Evolutionary conservation across 1,284 basidiomycete genomes (phyloP).

Genomic region (Laetiporus sulphureus): DNA sequence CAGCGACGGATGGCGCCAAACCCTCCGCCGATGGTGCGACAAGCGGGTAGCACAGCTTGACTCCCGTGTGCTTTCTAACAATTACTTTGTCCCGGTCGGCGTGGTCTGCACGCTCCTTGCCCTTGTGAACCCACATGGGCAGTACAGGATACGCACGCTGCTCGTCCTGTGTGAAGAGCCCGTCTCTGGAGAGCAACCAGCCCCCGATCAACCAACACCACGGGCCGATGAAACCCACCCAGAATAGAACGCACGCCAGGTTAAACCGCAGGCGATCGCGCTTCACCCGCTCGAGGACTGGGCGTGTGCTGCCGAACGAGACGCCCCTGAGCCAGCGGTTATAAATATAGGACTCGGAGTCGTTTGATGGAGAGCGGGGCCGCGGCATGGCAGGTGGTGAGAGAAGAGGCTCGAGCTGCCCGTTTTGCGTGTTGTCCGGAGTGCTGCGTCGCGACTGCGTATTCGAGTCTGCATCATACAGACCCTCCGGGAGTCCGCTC

Average conservation of each 20-base stretch:
- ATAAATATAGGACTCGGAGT: constrained; percentile 18
- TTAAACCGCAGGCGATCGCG: constrained; percentile 12
- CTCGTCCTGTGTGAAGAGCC: constrained; percentile 15
- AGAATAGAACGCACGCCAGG: constrained; percentile 54
- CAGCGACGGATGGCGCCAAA: constrained; percentile 16
- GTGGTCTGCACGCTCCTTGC: not conserved
- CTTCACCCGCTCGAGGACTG: constrained; percentile 10
- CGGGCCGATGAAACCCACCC: constrained; percentile 58
- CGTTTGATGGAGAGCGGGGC: constrained; percentile 8
- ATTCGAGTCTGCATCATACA: constrained; percentile 12
- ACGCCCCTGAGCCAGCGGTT: constrained; percentile 24
- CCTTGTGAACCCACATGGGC: constrained; percentile 27
- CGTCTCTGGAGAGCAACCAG: constrained; percentile 48
- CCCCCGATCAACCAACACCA: constrained; percentile 69
- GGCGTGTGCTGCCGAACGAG: constrained; percentile 28
- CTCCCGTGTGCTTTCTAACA: constrained; percentile 4
- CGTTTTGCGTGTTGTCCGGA: not conserved
- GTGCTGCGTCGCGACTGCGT: not conserved
- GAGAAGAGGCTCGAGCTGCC: constrained; percentile 7
- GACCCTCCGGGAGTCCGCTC: constrained; percentile 13
- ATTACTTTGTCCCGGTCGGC: not conserved
- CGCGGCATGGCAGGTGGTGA: constrained; percentile 11
- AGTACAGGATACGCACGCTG: constrained; percentile 20
- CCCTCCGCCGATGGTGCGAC: constrained; percentile 19
- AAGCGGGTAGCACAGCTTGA: constrained; percentile 17